Percentiles rank a stretch among this genome's conserved stretches.
Evolutionary conservation across 2,329 filamentous ascomycete species (phyloP).

Genomic region (Monilinia aucupariae): DNA sequence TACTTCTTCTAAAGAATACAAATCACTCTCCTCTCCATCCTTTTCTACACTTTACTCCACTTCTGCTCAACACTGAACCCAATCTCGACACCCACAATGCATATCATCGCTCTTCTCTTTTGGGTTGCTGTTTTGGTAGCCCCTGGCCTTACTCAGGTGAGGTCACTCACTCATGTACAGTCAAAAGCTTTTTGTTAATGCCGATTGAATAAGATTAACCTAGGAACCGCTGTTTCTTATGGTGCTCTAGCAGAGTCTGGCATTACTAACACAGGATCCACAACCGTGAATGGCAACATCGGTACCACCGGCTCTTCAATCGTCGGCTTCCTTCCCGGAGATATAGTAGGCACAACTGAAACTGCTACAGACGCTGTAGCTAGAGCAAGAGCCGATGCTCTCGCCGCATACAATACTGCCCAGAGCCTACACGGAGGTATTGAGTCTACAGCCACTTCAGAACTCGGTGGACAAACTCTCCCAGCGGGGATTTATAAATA

Average conservation of each 20-base stretch:
- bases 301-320: constrained; percentile 22
- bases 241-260: constrained; percentile 17
- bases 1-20: neutral
- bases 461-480: constrained; percentile 21
- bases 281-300: constrained; percentile 20
- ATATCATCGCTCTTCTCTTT: constrained; percentile 2
- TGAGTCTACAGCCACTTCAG: constrained; percentile 7
- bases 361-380: neutral
- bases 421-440: constrained; percentile 8
- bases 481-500: constrained; percentile 20
- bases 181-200: neutral
- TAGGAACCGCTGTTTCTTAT: constrained; percentile 19
- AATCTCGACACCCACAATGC: neutral
- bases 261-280: constrained; percentile 22
- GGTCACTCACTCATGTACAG: neutral
- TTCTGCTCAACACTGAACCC: neutral
- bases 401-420: constrained; percentile 16
- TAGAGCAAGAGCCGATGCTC: constrained; percentile 15
- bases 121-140: neutral
- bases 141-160: constrained; percentile 3
- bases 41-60: neutral
- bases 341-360: constrained; percentile 13
- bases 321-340: constrained; percentile 23
- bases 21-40: too few species aligned
- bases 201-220: constrained; percentile 19